A percentile compares a stretch with the other conserved stretches of the same genome.
Conservation (phyloP, 2,329 filamentous ascomycete species). For the Trichophyton simii region DNA sequence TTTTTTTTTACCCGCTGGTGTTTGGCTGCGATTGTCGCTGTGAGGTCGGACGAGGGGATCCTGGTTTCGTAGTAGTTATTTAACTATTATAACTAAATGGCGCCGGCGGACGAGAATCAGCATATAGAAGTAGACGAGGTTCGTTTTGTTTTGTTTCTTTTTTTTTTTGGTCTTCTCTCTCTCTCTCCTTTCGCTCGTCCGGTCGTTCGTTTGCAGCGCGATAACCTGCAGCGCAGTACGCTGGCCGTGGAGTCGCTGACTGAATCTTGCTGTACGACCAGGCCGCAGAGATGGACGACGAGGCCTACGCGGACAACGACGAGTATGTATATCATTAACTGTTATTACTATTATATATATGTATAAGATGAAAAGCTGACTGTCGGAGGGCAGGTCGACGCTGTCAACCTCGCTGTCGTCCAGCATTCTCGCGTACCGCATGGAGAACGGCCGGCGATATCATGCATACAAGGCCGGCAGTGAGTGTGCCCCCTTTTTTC, state of each 20-base stretch:
- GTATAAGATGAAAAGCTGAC: neutral
- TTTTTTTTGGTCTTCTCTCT: no score
- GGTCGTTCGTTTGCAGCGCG: neutral
- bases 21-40: neutral
- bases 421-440: constrained; percentile 11
- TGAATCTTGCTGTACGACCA: neutral
- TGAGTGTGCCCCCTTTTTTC: neutral
- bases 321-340: neutral
- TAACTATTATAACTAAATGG: neutral
- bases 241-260: neutral
- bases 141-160: neutral
- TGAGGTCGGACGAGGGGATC: neutral
- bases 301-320: neutral
- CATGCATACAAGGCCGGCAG: constrained; percentile 12
- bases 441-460: constrained; percentile 16
- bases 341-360: neutral
- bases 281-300: neutral
- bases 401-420: constrained; percentile 9
- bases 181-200: neutral
- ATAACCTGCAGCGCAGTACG: neutral
- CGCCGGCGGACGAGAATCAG: neutral
- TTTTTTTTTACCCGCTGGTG: neutral
- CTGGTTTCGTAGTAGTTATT: neutral
- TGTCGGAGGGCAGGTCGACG: neutral
- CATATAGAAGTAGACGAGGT: neutral